A percentile compares a stretch with the other conserved stretches of the same genome.
Conservation (phyloP, 345 rosid genomes). For the Boechera retrofracta region DNA sequence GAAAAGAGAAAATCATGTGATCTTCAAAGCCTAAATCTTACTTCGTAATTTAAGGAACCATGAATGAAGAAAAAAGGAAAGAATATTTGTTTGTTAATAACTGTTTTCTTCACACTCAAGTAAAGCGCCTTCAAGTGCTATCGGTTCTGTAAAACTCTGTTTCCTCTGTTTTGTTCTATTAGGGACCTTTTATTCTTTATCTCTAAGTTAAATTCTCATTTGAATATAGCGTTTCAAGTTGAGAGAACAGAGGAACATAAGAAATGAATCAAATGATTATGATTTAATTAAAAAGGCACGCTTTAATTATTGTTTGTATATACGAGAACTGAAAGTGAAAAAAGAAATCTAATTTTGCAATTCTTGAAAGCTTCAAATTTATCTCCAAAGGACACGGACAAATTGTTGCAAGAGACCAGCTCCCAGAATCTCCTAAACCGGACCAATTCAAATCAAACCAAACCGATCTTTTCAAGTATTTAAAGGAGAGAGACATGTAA, state of each 20-base stretch:
- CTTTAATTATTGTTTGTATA: not conserved
- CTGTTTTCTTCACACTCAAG: slow-evolving; percentile 5
- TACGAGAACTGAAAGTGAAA: not conserved
- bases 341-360: not conserved
- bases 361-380: slow-evolving; percentile 31
- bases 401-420: slow-evolving; percentile 34
- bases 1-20: too few species aligned
- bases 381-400: slow-evolving; percentile 38
- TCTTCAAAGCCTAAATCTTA: too few species aligned
- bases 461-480: slow-evolving; percentile 3
- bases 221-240: not conserved
- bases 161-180: not conserved
- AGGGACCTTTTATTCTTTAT: too few species aligned
- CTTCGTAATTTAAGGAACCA: too few species aligned
- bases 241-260: not conserved
- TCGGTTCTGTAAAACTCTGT: not conserved
- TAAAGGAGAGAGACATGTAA: slow-evolving; percentile 21
- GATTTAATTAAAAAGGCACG: not conserved
- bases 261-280: not conserved
- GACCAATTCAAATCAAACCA: too few species aligned
- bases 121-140: not conserved
- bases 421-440: not conserved
- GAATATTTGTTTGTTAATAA: not conserved
- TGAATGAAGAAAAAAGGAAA: not conserved
- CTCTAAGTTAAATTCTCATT: too few species aligned